phyloP scores from a whole-genome alignment of 345 rosid genomes.

The Stellera chamaejasme region DNA sequence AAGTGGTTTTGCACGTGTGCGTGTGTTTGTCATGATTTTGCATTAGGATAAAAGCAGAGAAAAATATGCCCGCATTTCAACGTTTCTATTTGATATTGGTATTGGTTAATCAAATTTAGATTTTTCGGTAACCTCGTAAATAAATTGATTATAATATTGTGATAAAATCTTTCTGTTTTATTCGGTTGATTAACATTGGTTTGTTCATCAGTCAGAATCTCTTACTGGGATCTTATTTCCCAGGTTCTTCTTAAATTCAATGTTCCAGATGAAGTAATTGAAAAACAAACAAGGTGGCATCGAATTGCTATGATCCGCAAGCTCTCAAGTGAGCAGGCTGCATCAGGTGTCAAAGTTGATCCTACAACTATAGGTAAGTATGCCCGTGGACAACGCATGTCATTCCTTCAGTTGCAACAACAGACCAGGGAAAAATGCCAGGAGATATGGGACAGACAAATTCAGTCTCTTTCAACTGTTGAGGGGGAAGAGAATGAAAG shows the following conservation, averaged over 20 bases:
- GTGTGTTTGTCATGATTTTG: too few relatives aligned
- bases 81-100: too few relatives aligned
- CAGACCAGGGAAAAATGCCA: constrained; percentile 98
- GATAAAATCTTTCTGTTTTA: too few relatives aligned
- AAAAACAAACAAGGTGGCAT: constrained; percentile 96
- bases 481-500: constrained; percentile 86
- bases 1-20: too few relatives aligned
- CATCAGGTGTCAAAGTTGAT: constrained; percentile 92
- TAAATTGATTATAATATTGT: too few relatives aligned
- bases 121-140: too few relatives aligned
- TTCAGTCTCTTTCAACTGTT: constrained; percentile 70
- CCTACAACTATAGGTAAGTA: constrained; percentile 89
- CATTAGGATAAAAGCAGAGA: too few relatives aligned
- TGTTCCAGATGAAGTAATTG: constrained; percentile 82
- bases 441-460: constrained; percentile 98
- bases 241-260: constrained; percentile 95
- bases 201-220: too few relatives aligned
- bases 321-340: constrained; percentile 98
- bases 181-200: too few relatives aligned
- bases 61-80: too few relatives aligned
- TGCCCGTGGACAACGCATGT: constrained; percentile 99
- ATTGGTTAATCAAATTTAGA: too few relatives aligned
- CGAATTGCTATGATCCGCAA: constrained; percentile 98
- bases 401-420: constrained; percentile 95
- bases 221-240: constrained; percentile 4